Base-by-base conservation (phyloP, 768 basidiomycete species). In the Fomitopsis serialis region DNA sequence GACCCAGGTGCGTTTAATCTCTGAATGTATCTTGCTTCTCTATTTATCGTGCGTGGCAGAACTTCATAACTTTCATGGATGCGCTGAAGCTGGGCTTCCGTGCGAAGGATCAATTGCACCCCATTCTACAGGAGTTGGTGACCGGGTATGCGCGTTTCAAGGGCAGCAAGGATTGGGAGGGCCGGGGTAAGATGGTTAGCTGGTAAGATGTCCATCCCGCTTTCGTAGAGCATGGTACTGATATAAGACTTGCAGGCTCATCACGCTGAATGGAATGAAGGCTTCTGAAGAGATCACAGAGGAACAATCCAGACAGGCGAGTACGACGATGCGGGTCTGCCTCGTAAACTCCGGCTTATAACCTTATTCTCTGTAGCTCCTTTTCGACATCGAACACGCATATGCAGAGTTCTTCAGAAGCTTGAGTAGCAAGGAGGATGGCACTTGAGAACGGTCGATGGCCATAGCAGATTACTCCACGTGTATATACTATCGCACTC, bases 11-110 rank as follows among this genome's bases (percentile, higher is more conserved):
- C 52, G 73, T 55, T 17, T 17, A 17, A 0, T 50, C 42, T 51
- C 10, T n/a, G n/a, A n/a, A 9, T n/a, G 8, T 36, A n/a, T 17
- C 36, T 1, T 23, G 19, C 36, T 15, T 21, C 9, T 32, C 2
- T 25, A 15, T 43, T 22, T 37, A 12, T 21, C 42, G 37, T 43
- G n/a, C 53, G 1, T 19, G 37, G 6, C 61, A 98, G 93, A 89
- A 85, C 67, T 99, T 98, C 58, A 98, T 99, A 59, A 98, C 96
- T 0, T 95, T 98, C 59, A 97, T 98, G 92, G 97, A 99, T 61
- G 96, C 94, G 1, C 77, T 98, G 24, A 95, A 94, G 64, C 76
- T 98, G 47, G 84, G 88, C 10, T 73, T 98, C 61, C 82, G 93
- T n/a, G 96, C 97, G 2, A 99, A 98, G 67, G 97, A 98, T 63